Evolutionary conservation across 1,284 basidiomycete species (phyloP).

Genomic region (Phylloporus sp.): DNA sequence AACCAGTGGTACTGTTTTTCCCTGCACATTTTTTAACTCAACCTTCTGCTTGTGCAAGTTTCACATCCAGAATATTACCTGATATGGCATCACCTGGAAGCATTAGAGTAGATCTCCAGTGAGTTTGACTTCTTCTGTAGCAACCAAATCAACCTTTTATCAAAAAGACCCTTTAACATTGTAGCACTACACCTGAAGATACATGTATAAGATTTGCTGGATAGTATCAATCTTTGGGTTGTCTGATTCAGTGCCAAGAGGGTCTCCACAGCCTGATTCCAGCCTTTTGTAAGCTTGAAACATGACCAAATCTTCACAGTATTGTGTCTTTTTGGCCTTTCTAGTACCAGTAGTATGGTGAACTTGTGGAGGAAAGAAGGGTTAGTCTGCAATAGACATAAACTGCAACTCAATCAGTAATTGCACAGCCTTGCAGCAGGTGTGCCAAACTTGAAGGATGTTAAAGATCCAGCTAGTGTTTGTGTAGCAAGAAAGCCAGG

Average conservation of each 20-base stretch:
- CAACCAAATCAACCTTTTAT: slow-evolving; percentile 87
- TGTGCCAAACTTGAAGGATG: slow-evolving; percentile 93
- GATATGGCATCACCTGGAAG: slow-evolving; percentile 89
- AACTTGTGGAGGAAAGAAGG: slow-evolving; percentile 81
- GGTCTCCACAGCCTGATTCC: slow-evolving; percentile 69
- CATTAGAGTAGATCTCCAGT: slow-evolving; percentile 71
- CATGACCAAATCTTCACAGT: slow-evolving; percentile 84
- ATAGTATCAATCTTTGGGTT: slow-evolving; percentile 83
- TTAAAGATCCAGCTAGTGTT: too few species aligned
- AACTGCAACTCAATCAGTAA: slow-evolving; percentile 59
- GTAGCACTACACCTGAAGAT: slow-evolving; percentile 83
- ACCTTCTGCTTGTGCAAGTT: slow-evolving; percentile 96
- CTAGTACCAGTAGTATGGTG: too few species aligned
- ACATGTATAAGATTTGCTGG: slow-evolving; percentile 67
- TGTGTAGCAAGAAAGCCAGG: too few species aligned
- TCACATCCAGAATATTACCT: slow-evolving; percentile 80
- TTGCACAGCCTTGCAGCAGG: too few species aligned
- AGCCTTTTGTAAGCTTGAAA: slow-evolving; percentile 88
- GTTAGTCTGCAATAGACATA: slow-evolving; percentile 68
- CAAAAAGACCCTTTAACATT: slow-evolving; percentile 83
- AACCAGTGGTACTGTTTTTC: slow-evolving; percentile 95
- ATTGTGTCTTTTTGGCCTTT: slow-evolving; percentile 84
- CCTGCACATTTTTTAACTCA: slow-evolving; percentile 93
- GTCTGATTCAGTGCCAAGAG: slow-evolving; percentile 81
- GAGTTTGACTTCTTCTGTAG: slow-evolving; percentile 86